phyloP scores from a whole-genome alignment of 2,329 filamentous ascomycete species.

The Fusarium tricinctum region DNA sequence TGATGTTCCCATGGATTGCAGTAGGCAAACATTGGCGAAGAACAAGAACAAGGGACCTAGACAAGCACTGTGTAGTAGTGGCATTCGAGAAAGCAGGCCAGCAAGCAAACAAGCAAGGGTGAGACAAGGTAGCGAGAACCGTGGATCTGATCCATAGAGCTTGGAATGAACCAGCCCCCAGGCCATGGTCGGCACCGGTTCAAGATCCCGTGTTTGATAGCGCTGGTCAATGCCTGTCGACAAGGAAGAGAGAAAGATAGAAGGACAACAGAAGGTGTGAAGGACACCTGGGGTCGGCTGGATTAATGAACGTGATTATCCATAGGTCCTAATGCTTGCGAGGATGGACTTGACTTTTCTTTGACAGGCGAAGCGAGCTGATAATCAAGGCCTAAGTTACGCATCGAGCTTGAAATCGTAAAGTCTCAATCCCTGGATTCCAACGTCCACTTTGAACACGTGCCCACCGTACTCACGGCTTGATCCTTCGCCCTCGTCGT shows the following conservation, averaged over 20 bases:
- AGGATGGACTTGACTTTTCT: background rate
- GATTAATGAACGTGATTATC: conserved; percentile 7
- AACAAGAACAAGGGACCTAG: background rate
- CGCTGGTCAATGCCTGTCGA: conserved; percentile 9
- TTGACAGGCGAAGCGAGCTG: background rate
- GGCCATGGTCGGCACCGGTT: conserved; percentile 28
- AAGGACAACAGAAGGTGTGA: background rate
- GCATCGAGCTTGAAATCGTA: conserved; percentile 72
- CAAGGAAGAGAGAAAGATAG: conserved; percentile 13
- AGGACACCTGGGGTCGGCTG: too few relatives aligned
- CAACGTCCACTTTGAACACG: conserved; percentile 83
- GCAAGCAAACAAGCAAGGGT: conserved; percentile 22
- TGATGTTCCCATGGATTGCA: conserved; percentile 32
- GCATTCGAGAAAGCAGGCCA: background rate
- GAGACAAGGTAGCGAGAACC: background rate
- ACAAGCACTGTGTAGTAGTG: conserved; percentile 36
- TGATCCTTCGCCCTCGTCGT: conserved; percentile 74
- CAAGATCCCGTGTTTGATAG: conserved; percentile 11
- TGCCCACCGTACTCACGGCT: conserved; percentile 76
- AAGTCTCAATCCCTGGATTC: conserved; percentile 73
- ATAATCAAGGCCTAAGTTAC: conserved; percentile 20
- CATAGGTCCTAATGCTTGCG: conserved; percentile 4
- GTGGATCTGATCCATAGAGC: background rate
- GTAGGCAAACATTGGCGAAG: conserved; percentile 15
- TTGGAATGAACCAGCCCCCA: conserved; percentile 29